phyloP scores from a whole-genome alignment of 2,329 filamentous ascomycete species.

The Fusarium azukiicola region DNA sequence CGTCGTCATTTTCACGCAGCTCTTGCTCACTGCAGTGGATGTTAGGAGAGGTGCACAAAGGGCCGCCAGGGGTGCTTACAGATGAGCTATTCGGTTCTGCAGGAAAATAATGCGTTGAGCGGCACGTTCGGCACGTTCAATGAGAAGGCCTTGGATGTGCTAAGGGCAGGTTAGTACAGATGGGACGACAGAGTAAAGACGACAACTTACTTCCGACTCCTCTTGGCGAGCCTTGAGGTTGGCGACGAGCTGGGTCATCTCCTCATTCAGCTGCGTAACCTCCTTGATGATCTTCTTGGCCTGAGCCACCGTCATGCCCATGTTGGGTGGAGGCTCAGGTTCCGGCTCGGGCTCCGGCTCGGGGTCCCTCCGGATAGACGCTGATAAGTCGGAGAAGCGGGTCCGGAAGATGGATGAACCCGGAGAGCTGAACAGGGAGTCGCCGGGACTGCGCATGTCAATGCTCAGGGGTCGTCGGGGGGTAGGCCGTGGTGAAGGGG shows the following conservation, averaged over 20 bases:
- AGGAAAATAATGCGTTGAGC: constrained; percentile 79
- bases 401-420: constrained; percentile 63
- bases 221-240: constrained; percentile 77
- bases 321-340: constrained; percentile 54
- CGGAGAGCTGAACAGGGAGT: constrained; percentile 61
- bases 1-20: constrained; percentile 77
- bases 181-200: constrained; percentile 27
- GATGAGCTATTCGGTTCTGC: constrained; percentile 77
- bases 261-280: constrained; percentile 68
- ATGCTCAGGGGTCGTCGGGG: constrained; percentile 48
- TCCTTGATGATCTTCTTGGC: constrained; percentile 64
- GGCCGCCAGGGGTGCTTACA: constrained; percentile 65
- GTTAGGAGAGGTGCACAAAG: constrained; percentile 26
- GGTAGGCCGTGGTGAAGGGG: constrained; percentile 44
- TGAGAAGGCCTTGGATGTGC: constrained; percentile 82
- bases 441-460: constrained; percentile 54
- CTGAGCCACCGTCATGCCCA: constrained; percentile 59
- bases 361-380: constrained; percentile 57
- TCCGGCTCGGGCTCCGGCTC: constrained; percentile 54
- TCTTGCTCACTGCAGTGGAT: constrained; percentile 72
- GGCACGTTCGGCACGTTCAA: constrained; percentile 77
- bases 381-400: constrained; percentile 65
- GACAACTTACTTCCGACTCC: constrained; percentile 75
- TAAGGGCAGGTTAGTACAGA: constrained; percentile 57
- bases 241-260: constrained; percentile 71